Conservation (phyloP, 148 eudicot species). For the Cornus florida region DNA sequence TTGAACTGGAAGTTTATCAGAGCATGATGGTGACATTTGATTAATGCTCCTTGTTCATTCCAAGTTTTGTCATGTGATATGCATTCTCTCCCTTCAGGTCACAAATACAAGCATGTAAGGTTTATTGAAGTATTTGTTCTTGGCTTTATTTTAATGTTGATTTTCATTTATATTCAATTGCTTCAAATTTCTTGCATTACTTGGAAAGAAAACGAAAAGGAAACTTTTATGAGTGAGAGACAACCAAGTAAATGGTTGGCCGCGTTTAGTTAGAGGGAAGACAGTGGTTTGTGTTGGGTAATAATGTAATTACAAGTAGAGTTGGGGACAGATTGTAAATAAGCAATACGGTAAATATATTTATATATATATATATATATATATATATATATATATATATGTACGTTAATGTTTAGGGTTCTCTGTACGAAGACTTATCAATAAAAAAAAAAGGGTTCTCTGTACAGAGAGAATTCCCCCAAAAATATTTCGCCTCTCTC, state of each 20-base stretch:
- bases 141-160: not conserved
- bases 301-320: too few relatives aligned
- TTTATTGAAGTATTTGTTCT: not conserved
- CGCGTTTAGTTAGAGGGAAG: not conserved
- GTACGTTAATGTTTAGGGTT: too few relatives aligned
- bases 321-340: too few relatives aligned
- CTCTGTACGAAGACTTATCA: too few relatives aligned
- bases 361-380: too few relatives aligned
- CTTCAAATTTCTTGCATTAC: not conserved
- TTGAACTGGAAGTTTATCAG: not conserved
- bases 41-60: not conserved
- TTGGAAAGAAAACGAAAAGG: not conserved
- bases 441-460: too few relatives aligned
- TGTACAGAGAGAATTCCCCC: too few relatives aligned
- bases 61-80: conserved; percentile 2
- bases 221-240: not conserved
- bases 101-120: not conserved
- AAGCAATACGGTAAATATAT: too few relatives aligned
- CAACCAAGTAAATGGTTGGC: not conserved
- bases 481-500: too few relatives aligned
- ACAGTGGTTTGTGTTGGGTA: too few relatives aligned
- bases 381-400: too few relatives aligned
- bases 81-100: conserved; percentile 1
- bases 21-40: not conserved
- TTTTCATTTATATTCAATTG: not conserved